Conservation (phyloP, 495 filamentous ascomycete species). For the Talaromyces borbonicus region DNA sequence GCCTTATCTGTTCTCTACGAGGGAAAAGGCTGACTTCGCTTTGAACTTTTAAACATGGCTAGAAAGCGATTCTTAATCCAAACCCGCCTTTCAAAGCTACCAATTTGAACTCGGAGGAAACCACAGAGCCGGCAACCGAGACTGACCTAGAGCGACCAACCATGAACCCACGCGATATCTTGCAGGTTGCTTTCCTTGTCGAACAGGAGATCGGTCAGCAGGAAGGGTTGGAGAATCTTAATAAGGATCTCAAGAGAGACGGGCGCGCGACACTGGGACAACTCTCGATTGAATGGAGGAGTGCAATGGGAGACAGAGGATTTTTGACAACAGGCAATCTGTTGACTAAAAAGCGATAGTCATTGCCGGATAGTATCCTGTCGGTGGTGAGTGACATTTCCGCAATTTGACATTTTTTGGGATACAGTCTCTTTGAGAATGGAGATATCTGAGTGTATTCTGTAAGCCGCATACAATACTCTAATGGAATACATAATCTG, state of each 20-base stretch:
- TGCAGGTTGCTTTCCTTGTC: conserved; percentile 85
- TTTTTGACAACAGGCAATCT: conserved; percentile 81
- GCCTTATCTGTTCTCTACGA: too few relatives aligned
- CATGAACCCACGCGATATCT: conserved; percentile 74
- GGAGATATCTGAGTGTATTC: too few relatives aligned
- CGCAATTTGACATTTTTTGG: too few relatives aligned
- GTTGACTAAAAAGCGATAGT: conserved; percentile 43
- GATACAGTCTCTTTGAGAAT: too few relatives aligned
- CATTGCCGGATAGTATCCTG: too few relatives aligned
- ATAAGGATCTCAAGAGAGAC: conserved; percentile 45
- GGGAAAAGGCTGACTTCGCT: too few relatives aligned
- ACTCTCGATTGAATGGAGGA: conserved; percentile 77
- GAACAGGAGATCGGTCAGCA: conserved; percentile 50
- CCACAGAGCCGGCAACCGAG: conserved; percentile 18
- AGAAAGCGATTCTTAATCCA: conserved; percentile 43
- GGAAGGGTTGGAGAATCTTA: conserved; percentile 34
- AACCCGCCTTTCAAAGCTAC: conserved; percentile 46
- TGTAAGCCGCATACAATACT: not conserved
- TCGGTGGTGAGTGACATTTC: too few relatives aligned
- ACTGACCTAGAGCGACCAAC: conserved; percentile 41
- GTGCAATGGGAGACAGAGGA: conserved; percentile 81
- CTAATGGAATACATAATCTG: too few relatives aligned
- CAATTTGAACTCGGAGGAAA: conserved; percentile 56
- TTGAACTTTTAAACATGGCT: too few relatives aligned
- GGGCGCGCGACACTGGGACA: conserved; percentile 65